Evolutionary conservation across 352 stramenopile genomes (phyloP).

Genomic region (Phytophthora uliginosa): DNA sequence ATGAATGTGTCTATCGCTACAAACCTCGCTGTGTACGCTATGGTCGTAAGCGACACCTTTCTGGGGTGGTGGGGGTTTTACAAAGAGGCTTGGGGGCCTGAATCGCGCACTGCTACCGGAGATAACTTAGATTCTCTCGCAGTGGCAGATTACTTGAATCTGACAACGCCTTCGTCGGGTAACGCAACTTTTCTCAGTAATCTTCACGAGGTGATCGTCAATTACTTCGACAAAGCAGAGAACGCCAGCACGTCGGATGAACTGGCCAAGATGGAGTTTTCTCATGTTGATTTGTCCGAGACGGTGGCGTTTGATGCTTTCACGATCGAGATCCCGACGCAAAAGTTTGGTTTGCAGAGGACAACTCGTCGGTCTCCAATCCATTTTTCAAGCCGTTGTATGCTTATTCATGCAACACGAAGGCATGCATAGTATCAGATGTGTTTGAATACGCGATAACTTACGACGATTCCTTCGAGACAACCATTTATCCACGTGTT

Average conservation of each 20-base stretch:
- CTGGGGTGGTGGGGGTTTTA: slow-evolving; percentile 6
- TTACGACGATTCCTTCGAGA: not conserved
- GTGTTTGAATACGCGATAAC: not conserved
- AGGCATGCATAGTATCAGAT: not conserved
- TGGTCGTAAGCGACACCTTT: slow-evolving; percentile 4
- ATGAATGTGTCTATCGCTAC: not conserved
- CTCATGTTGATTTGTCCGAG: slow-evolving; percentile 11
- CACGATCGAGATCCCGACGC: slow-evolving; percentile 14
- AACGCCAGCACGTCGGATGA: slow-evolving; percentile 5
- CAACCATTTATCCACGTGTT: slow-evolving; percentile 21
- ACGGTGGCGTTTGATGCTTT: slow-evolving; percentile 14
- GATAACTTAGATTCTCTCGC: not conserved
- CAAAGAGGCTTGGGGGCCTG: not conserved
- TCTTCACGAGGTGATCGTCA: not conserved
- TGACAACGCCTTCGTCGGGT: slow-evolving; percentile 1
- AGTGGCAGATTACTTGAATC: slow-evolving; percentile 9
- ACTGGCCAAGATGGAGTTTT: slow-evolving; percentile 17
- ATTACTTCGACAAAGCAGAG: slow-evolving; percentile 2
- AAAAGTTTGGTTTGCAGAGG: not conserved
- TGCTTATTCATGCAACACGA: not conserved
- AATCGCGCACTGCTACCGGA: not conserved
- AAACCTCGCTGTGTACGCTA: slow-evolving; percentile 5
- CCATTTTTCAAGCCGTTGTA: not conserved
- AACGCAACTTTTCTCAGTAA: not conserved
- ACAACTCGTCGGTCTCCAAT: slow-evolving; percentile 9